These are phyloP conservation scores for Zymoseptoria passerinii DNA, from an alignment of 2,329 filamentous ascomycete genomes.

Conservation along the genomic window DNA sequence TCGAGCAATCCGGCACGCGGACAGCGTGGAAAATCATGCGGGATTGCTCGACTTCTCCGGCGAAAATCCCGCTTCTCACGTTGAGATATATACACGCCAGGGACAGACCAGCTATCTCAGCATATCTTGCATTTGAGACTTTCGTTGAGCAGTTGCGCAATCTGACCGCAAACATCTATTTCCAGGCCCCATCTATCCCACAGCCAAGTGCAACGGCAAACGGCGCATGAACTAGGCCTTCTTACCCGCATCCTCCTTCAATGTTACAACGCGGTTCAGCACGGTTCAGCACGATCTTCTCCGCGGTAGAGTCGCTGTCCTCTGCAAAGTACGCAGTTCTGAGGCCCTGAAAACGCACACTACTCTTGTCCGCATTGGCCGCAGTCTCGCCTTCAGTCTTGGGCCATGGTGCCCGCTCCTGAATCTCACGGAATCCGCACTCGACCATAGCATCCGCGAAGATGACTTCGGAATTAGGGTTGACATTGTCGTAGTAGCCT, in stretches of 20 bases:
- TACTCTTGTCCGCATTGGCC: conserved; percentile 48
- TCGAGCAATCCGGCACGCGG: no score
- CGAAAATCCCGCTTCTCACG: no score
- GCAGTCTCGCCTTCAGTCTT: conserved; percentile 63
- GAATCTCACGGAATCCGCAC: conserved; percentile 71
- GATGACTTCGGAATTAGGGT: conserved; percentile 74
- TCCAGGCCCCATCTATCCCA: neutral
- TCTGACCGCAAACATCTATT: no score
- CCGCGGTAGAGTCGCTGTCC: conserved; percentile 54
- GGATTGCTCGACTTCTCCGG: no score
- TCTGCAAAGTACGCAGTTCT: conserved; percentile 77
- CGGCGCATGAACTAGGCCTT: conserved; percentile 12
- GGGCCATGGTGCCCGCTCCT: conserved; percentile 68
- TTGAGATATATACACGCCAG: no score
- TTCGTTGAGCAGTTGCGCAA: no score
- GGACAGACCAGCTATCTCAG: no score
- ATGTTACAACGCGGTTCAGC: conserved; percentile 80
- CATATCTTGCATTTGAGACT: no score
- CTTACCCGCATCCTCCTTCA: conserved; percentile 83
- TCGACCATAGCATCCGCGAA: conserved; percentile 73
- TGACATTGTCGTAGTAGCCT: conserved; percentile 77
- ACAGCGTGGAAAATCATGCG: no score
- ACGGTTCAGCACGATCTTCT: conserved; percentile 85
- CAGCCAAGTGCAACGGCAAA: neutral
- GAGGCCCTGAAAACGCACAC: conserved; percentile 86